These are phyloP conservation scores for Fusarium tricinctum DNA, from an alignment of 2,329 filamentous ascomycete genomes.

Conservation along the genomic window DNA sequence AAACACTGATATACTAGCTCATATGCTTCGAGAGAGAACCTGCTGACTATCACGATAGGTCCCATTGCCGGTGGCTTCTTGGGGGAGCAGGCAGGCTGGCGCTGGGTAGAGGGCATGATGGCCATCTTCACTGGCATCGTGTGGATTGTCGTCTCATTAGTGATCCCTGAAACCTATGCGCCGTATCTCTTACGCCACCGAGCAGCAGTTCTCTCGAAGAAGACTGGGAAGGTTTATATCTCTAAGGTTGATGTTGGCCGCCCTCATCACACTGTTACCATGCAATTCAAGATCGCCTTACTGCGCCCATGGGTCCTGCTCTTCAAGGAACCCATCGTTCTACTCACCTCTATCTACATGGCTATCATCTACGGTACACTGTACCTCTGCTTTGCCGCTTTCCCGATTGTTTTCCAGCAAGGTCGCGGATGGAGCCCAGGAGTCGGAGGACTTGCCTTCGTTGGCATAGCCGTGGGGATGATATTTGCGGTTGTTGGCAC, in stretches of 20 bases:
- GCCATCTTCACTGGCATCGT: conserved; percentile 71
- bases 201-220: conserved; percentile 64
- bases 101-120: conserved; percentile 75
- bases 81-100: conserved; percentile 71
- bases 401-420: conserved; percentile 73
- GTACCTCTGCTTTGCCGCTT: conserved; percentile 68
- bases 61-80: conserved; percentile 75
- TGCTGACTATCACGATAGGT: conserved; percentile 50
- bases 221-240: conserved; percentile 69
- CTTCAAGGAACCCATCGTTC: conserved; percentile 75
- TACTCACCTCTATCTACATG: conserved; percentile 74
- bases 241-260: conserved; percentile 62
- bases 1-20: not conserved
- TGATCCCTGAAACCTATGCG: conserved; percentile 72
- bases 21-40: not conserved
- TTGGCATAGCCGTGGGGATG: conserved; percentile 76
- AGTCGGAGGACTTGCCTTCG: conserved; percentile 71
- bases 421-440: conserved; percentile 70
- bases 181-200: conserved; percentile 69
- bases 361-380: conserved; percentile 69
- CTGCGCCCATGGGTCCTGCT: conserved; percentile 74
- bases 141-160: conserved; percentile 66
- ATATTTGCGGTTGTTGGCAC: conserved; percentile 67
- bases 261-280: conserved; percentile 58
- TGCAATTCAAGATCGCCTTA: conserved; percentile 70